A percentile compares a stretch with the other conserved stretches of the same genome.
phyloP scores from a whole-genome alignment of 2,329 filamentous ascomycete species.

The Alternaria novae-zelandiae region DNA sequence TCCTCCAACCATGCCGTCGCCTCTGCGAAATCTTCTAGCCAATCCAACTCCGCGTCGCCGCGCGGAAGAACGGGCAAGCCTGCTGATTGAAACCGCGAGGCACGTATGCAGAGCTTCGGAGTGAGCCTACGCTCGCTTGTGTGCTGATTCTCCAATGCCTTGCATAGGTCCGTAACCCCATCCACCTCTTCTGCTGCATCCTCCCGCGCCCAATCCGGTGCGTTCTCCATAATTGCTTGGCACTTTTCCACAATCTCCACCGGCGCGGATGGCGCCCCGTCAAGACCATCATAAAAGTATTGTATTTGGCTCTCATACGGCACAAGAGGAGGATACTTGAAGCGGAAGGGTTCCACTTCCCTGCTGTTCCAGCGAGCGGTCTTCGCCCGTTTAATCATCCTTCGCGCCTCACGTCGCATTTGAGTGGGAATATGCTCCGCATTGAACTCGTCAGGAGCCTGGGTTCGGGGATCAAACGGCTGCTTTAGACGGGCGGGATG shows the following conservation, averaged over 20 bases:
- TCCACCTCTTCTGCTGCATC: not conserved
- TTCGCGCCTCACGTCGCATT: not conserved
- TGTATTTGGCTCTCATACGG: conserved; percentile 13
- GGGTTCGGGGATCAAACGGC: conserved; percentile 10
- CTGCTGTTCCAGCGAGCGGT: not conserved
- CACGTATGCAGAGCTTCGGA: not conserved
- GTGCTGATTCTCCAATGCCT: not conserved
- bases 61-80: not conserved
- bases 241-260: not conserved
- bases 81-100: not conserved
- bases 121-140: not conserved
- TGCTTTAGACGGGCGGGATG: conserved; percentile 10
- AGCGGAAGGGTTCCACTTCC: conserved; percentile 1
- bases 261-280: not conserved
- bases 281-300: conserved; percentile 1
- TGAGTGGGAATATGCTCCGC: not conserved
- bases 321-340: conserved; percentile 11
- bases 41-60: conserved; percentile 3
- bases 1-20: conserved; percentile 8
- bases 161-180: not conserved
- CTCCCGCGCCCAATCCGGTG: not conserved
- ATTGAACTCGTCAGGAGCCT: not conserved
- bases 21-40: conserved; percentile 6
- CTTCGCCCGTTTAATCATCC: not conserved
- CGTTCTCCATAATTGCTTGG: not conserved